Percentiles rank a stretch among this genome's conserved stretches.
These are phyloP conservation scores for Botrytis paeoniae DNA, from an alignment of 2,329 filamentous ascomycete species.

Conservation along the genomic window DNA sequence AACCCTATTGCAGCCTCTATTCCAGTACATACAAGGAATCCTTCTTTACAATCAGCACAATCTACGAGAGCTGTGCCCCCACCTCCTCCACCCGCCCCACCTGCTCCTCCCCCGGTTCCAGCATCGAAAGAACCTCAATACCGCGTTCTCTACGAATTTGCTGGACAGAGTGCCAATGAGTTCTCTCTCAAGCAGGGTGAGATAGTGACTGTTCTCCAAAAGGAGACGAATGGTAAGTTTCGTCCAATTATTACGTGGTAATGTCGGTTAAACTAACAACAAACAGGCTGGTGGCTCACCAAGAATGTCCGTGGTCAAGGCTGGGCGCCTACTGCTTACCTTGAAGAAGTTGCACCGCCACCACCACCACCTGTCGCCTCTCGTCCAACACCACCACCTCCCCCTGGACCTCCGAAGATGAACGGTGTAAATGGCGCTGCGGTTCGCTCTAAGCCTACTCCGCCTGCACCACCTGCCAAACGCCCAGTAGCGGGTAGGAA, in stretches of 20 bases:
- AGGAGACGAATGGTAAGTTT: slow-evolving; percentile 84
- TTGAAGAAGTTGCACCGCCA: slow-evolving; percentile 72
- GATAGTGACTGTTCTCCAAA: slow-evolving; percentile 84
- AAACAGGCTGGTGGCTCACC: slow-evolving; percentile 89
- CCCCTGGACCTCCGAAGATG: slow-evolving; percentile 44
- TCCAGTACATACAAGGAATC: slow-evolving; percentile 54
- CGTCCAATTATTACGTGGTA: not conserved
- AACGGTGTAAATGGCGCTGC: slow-evolving; percentile 42
- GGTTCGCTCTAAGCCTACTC: slow-evolving; percentile 35
- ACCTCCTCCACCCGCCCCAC: slow-evolving; percentile 56
- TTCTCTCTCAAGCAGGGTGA: slow-evolving; percentile 77
- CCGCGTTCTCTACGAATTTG: slow-evolving; percentile 91
- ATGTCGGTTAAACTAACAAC: slow-evolving; percentile 38
- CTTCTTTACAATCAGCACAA: slow-evolving; percentile 26
- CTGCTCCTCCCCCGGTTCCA: slow-evolving; percentile 65
- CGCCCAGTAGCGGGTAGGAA: slow-evolving; percentile 70
- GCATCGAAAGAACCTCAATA: slow-evolving; percentile 70
- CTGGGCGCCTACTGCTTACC: slow-evolving; percentile 92
- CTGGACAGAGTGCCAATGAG: slow-evolving; percentile 79
- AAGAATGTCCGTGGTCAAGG: slow-evolving; percentile 73
- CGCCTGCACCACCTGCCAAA: slow-evolving; percentile 60
- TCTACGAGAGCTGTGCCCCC: slow-evolving; percentile 51
- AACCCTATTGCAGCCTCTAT: slow-evolving; percentile 39
- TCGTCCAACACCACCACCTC: slow-evolving; percentile 48
- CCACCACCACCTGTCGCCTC: slow-evolving; percentile 56